Conservation (phyloP, 176 grass and related monocot species). For the Carex parvula region DNA sequence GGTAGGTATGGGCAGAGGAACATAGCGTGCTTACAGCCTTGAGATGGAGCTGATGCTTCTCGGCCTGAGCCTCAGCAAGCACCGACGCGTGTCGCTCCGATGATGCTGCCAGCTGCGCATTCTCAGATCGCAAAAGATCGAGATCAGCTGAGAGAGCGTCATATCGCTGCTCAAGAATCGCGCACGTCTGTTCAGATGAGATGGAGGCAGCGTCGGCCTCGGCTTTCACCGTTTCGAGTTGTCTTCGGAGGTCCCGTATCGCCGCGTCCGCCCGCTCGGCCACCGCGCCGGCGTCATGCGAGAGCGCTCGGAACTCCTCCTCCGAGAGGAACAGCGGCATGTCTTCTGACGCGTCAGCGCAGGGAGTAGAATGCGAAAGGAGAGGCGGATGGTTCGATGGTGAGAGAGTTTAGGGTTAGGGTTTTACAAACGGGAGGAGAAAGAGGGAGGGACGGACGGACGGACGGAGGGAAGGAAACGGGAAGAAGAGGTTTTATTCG, state of each 20-base stretch:
- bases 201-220: conserved; percentile 78
- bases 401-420: conserved; percentile 37
- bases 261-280: conserved; percentile 73
- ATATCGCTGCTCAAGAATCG: conserved; percentile 84
- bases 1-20: not conserved
- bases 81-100: conserved; percentile 57
- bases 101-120: conserved; percentile 43
- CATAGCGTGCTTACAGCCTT: conserved; percentile 43
- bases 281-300: conserved; percentile 58
- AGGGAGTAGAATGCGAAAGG: not conserved
- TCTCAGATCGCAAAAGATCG: conserved; percentile 57
- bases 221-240: conserved; percentile 75
- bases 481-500: not conserved
- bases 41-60: conserved; percentile 91
- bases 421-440: conserved; percentile 32
- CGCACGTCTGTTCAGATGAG: conserved; percentile 83
- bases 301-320: conserved; percentile 77
- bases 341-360: not conserved
- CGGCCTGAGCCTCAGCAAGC: conserved; percentile 55
- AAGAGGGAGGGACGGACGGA: not conserved
- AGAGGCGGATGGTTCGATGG: not conserved
- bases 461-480: not conserved
- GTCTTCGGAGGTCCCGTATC: conserved; percentile 74
- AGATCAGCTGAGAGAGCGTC: conserved; percentile 61
- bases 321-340: conserved; percentile 97